Evolutionary conservation across 2,329 filamentous ascomycete species (phyloP).

Genomic region (Trichoderma harzianum): DNA sequence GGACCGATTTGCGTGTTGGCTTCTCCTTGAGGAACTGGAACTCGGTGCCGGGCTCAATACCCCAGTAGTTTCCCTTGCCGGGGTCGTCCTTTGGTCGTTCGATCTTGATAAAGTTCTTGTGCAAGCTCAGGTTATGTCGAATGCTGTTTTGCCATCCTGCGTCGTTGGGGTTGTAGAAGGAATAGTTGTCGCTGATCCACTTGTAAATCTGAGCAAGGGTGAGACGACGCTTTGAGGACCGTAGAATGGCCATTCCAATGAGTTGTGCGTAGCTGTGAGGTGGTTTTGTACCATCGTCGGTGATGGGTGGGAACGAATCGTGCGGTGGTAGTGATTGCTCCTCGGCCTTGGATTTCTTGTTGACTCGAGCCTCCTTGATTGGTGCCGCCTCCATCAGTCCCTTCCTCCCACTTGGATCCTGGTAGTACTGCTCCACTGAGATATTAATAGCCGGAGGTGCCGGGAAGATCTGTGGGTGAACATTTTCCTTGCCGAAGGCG

Average conservation of each 20-base stretch:
- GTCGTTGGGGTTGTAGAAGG: constrained; percentile 80
- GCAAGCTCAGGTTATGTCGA: constrained; percentile 92
- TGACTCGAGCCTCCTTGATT: constrained; percentile 62
- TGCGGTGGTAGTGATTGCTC: constrained; percentile 60
- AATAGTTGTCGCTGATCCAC: constrained; percentile 96
- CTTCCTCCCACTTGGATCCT: constrained; percentile 56
- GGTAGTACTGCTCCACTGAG: constrained; percentile 51
- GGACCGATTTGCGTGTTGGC: constrained; percentile 57
- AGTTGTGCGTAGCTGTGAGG: constrained; percentile 90
- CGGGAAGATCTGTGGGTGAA: constrained; percentile 49
- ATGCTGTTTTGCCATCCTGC: constrained; percentile 99
- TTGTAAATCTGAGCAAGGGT: constrained; percentile 97
- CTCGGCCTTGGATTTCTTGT: constrained; percentile 67
- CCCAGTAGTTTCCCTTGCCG: constrained; percentile 97
- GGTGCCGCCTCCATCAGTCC: constrained; percentile 69
- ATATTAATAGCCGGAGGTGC: constrained; percentile 47
- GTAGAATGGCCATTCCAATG: constrained; percentile 94
- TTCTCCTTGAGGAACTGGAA: constrained; percentile 87
- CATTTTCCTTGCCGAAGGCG: constrained; percentile 54
- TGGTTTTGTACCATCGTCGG: constrained; percentile 86
- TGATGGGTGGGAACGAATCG: constrained; percentile 74
- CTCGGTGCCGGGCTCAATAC: constrained; percentile 86
- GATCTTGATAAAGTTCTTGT: constrained; percentile 95
- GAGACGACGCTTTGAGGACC: constrained; percentile 75
- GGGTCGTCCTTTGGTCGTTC: constrained; percentile 95